Evolutionary conservation across 768 basidiomycete species (phyloP).

Genomic region (Hydnomerulius pinastri): DNA sequence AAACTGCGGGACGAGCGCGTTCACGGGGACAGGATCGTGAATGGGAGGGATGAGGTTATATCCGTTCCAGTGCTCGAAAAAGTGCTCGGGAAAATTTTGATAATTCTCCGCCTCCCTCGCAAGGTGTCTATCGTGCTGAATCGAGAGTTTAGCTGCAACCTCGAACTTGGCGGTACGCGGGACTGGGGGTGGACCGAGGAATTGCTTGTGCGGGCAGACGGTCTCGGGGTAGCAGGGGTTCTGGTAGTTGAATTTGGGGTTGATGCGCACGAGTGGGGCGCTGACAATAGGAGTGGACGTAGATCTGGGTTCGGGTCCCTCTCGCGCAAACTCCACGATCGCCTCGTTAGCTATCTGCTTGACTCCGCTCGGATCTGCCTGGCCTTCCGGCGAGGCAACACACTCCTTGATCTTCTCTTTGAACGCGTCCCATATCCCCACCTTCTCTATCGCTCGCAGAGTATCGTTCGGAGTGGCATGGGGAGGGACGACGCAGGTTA

Average conservation of each 20-base stretch:
- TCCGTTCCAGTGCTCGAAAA: conserved; percentile 28
- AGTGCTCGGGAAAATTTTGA: conserved; percentile 26
- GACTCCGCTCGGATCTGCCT: background rate
- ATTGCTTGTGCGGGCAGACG: conserved; percentile 5
- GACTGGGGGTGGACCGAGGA: background rate
- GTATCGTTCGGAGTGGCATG: background rate
- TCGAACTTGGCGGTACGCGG: conserved; percentile 38
- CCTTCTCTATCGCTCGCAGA: background rate
- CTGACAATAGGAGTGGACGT: background rate
- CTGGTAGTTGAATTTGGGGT: conserved; percentile 16
- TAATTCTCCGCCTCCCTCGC: conserved; percentile 29
- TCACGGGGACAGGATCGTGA: conserved; percentile 45
- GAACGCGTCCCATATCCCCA: background rate
- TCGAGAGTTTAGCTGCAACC: conserved; percentile 49
- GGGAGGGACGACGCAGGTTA: conserved; percentile 10
- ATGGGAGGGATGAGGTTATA: conserved; percentile 30
- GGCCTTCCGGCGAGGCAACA: background rate
- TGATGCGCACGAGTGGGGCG: conserved; percentile 8
- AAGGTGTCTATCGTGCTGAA: conserved; percentile 40
- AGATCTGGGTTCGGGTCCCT: background rate
- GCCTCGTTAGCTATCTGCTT: background rate
- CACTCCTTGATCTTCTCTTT: background rate
- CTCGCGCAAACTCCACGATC: background rate
- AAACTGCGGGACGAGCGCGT: conserved; percentile 60
- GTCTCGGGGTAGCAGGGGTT: conserved; percentile 1